These are phyloP conservation scores for Geotrichum candidum DNA, from an alignment of 1,139 yeast species.

Conservation along the genomic window DNA sequence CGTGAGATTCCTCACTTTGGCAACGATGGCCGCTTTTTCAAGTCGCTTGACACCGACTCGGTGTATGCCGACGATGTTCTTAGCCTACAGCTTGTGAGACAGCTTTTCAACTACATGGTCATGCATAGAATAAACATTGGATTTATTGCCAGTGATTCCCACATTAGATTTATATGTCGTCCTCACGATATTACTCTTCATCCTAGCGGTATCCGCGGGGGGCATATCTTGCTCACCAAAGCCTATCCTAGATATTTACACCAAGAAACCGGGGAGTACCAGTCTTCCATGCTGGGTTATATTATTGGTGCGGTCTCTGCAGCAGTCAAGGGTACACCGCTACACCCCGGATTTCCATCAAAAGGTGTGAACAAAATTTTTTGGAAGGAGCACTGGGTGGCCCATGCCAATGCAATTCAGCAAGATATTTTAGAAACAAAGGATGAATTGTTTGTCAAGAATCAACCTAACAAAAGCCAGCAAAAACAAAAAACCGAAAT, in stretches of 20 bases:
- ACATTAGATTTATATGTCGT: conserved; percentile 13
- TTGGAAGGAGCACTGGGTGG: not conserved
- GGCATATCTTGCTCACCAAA: conserved; percentile 10
- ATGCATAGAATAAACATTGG: conserved; percentile 15
- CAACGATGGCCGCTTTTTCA: not conserved
- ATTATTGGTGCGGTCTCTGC: conserved; percentile 8
- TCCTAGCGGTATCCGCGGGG: conserved; percentile 12
- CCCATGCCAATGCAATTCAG: not conserved
- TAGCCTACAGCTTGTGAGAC: conserved; percentile 13
- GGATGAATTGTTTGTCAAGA: not conserved
- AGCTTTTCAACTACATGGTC: conserved; percentile 14
- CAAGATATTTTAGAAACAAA: not conserved
- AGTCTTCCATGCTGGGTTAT: conserved; percentile 13
- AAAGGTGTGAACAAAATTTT: not conserved
- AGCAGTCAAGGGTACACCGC: conserved; percentile 4
- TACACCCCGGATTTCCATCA: not conserved
- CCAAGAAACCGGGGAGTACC: not conserved
- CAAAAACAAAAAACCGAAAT: not conserved
- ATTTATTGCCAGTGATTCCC: conserved; percentile 14
- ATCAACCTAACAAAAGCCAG: not conserved
- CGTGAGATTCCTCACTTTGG: conserved; percentile 11
- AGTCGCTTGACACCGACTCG: conserved; percentile 4
- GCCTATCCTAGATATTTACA: conserved; percentile 6
- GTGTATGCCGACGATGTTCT: not conserved
- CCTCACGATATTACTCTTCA: conserved; percentile 2